Base-by-base conservation (phyloP, 2,329 filamentous ascomycete genomes). In the Cladosporium sp. region DNA sequence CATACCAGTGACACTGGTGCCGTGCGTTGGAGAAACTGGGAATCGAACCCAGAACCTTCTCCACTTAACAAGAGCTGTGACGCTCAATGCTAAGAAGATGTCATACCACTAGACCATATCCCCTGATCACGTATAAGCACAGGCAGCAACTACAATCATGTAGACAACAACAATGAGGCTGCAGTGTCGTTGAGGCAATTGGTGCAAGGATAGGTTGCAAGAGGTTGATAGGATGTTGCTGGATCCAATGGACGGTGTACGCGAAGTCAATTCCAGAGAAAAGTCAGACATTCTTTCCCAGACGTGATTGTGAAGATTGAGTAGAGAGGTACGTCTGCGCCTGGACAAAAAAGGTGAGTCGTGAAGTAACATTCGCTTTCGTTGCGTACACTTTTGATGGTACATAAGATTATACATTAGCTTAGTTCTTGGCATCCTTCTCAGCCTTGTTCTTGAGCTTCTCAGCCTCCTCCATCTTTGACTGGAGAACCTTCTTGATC, bases 401-500 rank as follows among this genome's bases (percentile, higher is more conserved):
- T 58, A 58, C 56, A 58, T 11, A 21, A 36, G 8, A n/a, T 49
- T 61, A 61, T 46, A 61, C 43, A 51, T 51, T 61, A 49, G 6
- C 32, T 51, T 43, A 63, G 49, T 63, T 63, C 60, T 63, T 63
- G 2, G 51, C 60, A 30, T 63, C 60, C 60, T 63, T 63, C 60
- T 63, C 60, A 14, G 60, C 63, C 60, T 74, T 69, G 68, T 85
- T 81, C 76, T 84, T 81, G 18, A 90, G 81, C 69, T 90, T 84
- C 73, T 89, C 81, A 0, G 85, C 83, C 76, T 86, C 81, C 57
- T 83, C 74, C 0, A 80, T 80, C 78, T 85, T 84, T 74, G 86
- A 85, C 76, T 88, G 85, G 49, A 91, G 79, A 32, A 91, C 83
- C 76, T 88, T 81, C 74, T 84, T 82, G 56, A 91, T 79, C 75